Conservation (phyloP, 75 land plant species). For the Pseudotsuga menziesii region DNA sequence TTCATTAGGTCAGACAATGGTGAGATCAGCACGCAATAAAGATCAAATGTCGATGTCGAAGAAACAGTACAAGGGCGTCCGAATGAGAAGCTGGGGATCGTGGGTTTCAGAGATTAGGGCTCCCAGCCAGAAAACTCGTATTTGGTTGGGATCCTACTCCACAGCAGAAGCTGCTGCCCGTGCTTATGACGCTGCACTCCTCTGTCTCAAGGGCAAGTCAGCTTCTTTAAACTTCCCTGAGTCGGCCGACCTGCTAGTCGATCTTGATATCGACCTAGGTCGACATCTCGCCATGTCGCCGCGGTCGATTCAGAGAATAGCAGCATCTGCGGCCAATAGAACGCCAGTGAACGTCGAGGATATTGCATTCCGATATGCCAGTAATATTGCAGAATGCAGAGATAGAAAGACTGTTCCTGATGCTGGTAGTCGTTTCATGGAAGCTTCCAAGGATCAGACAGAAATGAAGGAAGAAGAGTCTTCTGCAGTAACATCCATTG, state of each 20-base stretch:
- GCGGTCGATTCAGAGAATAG: constrained; percentile 27
- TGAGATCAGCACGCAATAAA: too few relatives aligned
- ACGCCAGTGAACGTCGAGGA: too few relatives aligned
- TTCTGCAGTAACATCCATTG: not conserved
- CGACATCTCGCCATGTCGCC: constrained; percentile 18
- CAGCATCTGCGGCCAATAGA: constrained; percentile 23
- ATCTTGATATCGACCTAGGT: too few relatives aligned
- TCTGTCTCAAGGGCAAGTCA: constrained; percentile 62
- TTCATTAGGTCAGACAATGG: too few relatives aligned
- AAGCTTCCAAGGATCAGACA: not conserved
- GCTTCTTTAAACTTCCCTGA: constrained; percentile 63
- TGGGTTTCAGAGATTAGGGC: constrained; percentile 86
- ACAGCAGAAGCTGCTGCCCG: constrained; percentile 81
- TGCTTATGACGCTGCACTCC: constrained; percentile 79
- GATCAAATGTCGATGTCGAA: too few relatives aligned
- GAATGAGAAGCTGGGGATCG: constrained; percentile 85
- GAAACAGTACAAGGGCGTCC: constrained; percentile 50
- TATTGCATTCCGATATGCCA: too few relatives aligned
- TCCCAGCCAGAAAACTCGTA: constrained; percentile 74
- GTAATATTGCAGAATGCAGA: too few relatives aligned
- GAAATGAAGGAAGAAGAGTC: not conserved
- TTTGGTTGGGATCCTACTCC: constrained; percentile 82
- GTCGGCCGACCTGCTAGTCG: not conserved
- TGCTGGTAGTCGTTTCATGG: not conserved
- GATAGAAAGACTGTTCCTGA: not conserved